These are phyloP conservation scores for Xylaria sp. DNA, from an alignment of 2,329 filamentous ascomycete species.

Conservation along the genomic window DNA sequence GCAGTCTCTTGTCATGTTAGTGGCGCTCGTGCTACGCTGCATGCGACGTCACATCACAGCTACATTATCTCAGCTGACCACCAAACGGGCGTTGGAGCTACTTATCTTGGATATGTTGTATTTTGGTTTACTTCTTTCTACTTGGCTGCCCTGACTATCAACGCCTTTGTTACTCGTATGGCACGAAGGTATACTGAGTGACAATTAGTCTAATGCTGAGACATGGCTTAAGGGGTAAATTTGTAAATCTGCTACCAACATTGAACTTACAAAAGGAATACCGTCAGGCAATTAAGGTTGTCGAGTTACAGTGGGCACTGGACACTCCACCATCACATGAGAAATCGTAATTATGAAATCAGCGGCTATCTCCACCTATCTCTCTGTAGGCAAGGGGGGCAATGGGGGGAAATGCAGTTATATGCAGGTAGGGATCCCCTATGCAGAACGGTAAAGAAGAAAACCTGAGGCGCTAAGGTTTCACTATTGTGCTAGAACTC, in stretches of 20 bases:
- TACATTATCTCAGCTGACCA: not conserved
- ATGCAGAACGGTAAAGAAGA: conserved; percentile 5
- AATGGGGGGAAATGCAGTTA: not conserved
- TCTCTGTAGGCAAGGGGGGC: not conserved
- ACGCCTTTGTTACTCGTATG: not conserved
- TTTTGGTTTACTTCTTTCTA: not conserved
- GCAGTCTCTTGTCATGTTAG: not conserved
- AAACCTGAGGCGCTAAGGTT: not conserved
- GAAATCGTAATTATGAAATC: not conserved
- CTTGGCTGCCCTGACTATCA: not conserved
- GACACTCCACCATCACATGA: not conserved
- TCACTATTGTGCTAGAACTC: not conserved
- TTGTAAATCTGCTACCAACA: not conserved
- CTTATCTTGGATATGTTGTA: not conserved
- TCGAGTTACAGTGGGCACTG: not conserved
- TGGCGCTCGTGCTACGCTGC: not conserved
- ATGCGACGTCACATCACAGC: conserved; percentile 22
- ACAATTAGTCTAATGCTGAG: not conserved
- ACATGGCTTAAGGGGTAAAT: not conserved
- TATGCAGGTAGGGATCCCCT: conserved; percentile 25
- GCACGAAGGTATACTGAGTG: not conserved
- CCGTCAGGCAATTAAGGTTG: no score
- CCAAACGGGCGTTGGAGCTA: conserved; percentile 5
- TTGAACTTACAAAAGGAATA: no score
- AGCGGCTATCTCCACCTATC: conserved; percentile 8